Percentiles rank a stretch among this genome's conserved stretches.
These are phyloP conservation scores for Hypoxylon rubiginosum DNA, from an alignment of 2,329 filamentous ascomycete species.

Conservation along the genomic window DNA sequence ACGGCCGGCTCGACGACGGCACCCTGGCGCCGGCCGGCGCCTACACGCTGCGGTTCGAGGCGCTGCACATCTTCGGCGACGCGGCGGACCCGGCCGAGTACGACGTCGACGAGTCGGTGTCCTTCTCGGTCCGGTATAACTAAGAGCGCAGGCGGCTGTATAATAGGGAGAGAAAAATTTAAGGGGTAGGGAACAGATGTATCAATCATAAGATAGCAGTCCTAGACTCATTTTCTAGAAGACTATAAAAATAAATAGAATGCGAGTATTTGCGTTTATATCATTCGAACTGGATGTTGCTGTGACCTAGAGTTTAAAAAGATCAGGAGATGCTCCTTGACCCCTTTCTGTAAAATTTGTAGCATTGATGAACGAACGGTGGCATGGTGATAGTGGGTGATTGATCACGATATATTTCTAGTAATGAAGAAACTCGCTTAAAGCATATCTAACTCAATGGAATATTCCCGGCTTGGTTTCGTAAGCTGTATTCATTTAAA, in stretches of 20 bases:
- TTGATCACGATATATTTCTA: background rate
- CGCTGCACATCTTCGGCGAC: slow-evolving; percentile 66
- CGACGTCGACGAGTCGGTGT: slow-evolving; percentile 58
- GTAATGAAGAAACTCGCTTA: background rate
- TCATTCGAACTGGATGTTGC: too few relatives aligned
- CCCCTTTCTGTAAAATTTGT: too few relatives aligned
- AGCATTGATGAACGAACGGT: too few relatives aligned
- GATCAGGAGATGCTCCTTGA: too few relatives aligned
- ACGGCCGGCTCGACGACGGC: slow-evolving; percentile 62
- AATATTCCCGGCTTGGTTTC: slow-evolving; percentile 15
- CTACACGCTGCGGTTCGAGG: slow-evolving; percentile 64
- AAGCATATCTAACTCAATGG: slow-evolving; percentile 27
- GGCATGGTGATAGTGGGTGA: background rate
- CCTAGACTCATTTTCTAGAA: background rate
- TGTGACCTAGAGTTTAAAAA: too few relatives aligned
- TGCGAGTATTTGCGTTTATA: background rate
- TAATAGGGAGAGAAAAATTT: slow-evolving; percentile 3
- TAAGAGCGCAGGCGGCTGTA: slow-evolving; percentile 17
- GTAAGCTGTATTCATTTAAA: slow-evolving; percentile 15
- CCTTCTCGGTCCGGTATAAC: slow-evolving; percentile 63
- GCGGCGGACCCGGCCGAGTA: slow-evolving; percentile 60
- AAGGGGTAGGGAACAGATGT: slow-evolving; percentile 7
- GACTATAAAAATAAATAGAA: slow-evolving; percentile 10
- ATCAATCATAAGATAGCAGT: background rate
- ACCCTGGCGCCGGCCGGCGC: slow-evolving; percentile 62